Conservation (phyloP, 2,329 filamentous ascomycete genomes). For the Chalara sp. region DNA sequence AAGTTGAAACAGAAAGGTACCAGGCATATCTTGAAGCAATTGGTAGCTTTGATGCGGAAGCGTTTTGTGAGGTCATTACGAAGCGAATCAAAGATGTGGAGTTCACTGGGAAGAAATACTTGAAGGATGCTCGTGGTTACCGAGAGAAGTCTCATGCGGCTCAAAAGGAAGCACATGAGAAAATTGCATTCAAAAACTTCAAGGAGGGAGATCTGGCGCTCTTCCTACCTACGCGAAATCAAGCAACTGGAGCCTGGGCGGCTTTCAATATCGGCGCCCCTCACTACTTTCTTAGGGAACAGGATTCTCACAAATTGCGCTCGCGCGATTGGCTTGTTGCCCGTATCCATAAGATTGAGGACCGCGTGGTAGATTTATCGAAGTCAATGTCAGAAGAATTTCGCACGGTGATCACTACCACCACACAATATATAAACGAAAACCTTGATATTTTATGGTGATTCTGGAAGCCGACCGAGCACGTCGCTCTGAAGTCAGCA, state of each 20-base stretch:
- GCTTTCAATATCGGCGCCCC: slow-evolving; percentile 97
- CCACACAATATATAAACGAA: too few relatives aligned
- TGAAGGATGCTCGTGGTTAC: slow-evolving; percentile 80
- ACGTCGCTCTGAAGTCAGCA: too few relatives aligned
- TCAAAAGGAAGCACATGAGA: slow-evolving; percentile 84
- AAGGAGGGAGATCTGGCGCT: slow-evolving; percentile 93
- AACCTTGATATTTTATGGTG: too few relatives aligned
- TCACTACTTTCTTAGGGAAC: slow-evolving; percentile 93
- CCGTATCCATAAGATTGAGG: slow-evolving; percentile 83
- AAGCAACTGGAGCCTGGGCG: slow-evolving; percentile 91
- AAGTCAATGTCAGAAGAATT: slow-evolving; percentile 60
- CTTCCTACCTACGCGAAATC: slow-evolving; percentile 90
- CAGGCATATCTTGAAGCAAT: slow-evolving; percentile 66
- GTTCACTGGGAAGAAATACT: slow-evolving; percentile 86
- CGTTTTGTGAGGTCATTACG: slow-evolving; percentile 76
- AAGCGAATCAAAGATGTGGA: slow-evolving; percentile 92
- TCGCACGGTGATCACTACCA: too few relatives aligned
- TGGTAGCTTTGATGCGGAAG: slow-evolving; percentile 74
- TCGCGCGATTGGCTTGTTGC: slow-evolving; percentile 94
- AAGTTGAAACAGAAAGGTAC: slow-evolving; percentile 68
- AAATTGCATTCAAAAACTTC: slow-evolving; percentile 93
- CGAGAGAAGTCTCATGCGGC: slow-evolving; percentile 76
- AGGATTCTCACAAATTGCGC: slow-evolving; percentile 78
- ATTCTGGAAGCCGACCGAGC: too few relatives aligned
- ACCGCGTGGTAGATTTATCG: slow-evolving; percentile 86